These are phyloP conservation scores for Casuarina equisetifolia DNA, from an alignment of 306 rosid genomes.

Conservation along the genomic window DNA sequence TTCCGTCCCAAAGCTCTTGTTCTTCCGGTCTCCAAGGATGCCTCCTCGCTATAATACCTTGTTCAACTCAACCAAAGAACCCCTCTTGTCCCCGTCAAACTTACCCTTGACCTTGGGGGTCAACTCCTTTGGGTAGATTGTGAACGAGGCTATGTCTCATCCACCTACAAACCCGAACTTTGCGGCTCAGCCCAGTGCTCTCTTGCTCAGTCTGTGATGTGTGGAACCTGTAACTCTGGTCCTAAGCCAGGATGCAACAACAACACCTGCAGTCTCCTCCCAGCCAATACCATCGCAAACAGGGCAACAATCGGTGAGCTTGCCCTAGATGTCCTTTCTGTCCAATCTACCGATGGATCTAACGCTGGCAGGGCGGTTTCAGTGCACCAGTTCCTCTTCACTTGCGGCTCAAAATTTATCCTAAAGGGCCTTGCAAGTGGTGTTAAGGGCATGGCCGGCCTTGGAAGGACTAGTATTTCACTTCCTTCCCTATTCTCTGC, in stretches of 20 bases:
- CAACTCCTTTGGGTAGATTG: conserved; percentile 60
- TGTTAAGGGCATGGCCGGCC: conserved; percentile 60
- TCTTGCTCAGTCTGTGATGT: conserved; percentile 10
- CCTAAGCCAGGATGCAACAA: conserved; percentile 49
- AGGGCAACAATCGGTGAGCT: conserved; percentile 32
- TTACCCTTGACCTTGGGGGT: conserved; percentile 62
- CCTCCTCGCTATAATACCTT: conserved; percentile 44
- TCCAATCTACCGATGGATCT: conserved; percentile 45
- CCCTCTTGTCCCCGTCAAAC: conserved; percentile 57
- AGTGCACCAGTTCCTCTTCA: conserved; percentile 41
- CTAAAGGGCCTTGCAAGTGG: conserved; percentile 46
- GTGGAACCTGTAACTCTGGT: conserved; percentile 17
- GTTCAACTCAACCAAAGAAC: conserved; percentile 54
- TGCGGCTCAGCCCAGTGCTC: conserved; percentile 57
- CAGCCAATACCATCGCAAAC: conserved; percentile 34
- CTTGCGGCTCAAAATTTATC: conserved; percentile 39
- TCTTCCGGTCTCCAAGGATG: conserved; percentile 50
- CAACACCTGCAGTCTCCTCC: conserved; percentile 34
- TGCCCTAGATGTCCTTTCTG: conserved; percentile 35
- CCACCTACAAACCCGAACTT: conserved; percentile 43
- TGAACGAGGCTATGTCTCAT: conserved; percentile 40
- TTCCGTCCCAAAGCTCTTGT: conserved; percentile 55
- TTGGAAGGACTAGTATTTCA: conserved; percentile 43
- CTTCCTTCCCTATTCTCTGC: conserved; percentile 49
- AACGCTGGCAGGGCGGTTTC: conserved; percentile 31